Percentiles rank a stretch among this genome's conserved stretches.
Evolutionary conservation across 352 stramenopile genomes (phyloP).

Genomic region (Phytophthora ohioensis): DNA sequence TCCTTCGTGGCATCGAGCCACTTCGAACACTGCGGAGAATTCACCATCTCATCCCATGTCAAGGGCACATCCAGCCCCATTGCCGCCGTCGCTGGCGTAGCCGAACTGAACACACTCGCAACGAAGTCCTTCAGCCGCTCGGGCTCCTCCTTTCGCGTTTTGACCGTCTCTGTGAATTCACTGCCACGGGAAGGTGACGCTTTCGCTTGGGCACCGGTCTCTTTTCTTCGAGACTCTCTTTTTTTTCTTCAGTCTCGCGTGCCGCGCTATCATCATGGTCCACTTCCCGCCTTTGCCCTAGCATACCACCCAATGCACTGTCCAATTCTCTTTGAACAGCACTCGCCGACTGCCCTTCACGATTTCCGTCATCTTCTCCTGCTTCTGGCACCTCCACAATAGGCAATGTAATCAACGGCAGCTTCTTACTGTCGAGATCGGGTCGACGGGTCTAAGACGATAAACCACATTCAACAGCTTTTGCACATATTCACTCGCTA

Average conservation of each 20-base stretch:
- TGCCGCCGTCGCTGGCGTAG: not conserved
- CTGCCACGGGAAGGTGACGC: too few relatives aligned
- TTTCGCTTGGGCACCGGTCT: too few relatives aligned
- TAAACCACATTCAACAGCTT: not conserved
- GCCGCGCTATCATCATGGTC: not conserved
- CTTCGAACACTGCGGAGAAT: not conserved
- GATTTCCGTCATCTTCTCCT: too few relatives aligned
- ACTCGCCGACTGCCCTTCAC: too few relatives aligned
- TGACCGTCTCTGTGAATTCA: too few relatives aligned
- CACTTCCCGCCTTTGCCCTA: not conserved
- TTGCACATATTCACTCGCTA: too few relatives aligned
- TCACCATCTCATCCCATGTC: conserved; percentile 16
- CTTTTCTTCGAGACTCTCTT: too few relatives aligned
- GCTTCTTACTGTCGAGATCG: conserved; percentile 5
- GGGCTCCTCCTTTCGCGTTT: too few relatives aligned
- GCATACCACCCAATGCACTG: not conserved
- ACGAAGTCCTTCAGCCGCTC: too few relatives aligned
- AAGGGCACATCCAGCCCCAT: not conserved
- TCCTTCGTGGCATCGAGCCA: conserved; percentile 22
- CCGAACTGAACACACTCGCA: too few relatives aligned
- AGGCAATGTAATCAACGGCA: conserved; percentile 7
- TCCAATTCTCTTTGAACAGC: too few relatives aligned
- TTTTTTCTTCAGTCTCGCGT: not conserved
- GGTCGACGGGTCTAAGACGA: conserved; percentile 3
- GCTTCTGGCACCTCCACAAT: too few relatives aligned